These are phyloP conservation scores for Pichia sp. DNA, from an alignment of 1,139 yeast genomes.

Conservation along the genomic window DNA sequence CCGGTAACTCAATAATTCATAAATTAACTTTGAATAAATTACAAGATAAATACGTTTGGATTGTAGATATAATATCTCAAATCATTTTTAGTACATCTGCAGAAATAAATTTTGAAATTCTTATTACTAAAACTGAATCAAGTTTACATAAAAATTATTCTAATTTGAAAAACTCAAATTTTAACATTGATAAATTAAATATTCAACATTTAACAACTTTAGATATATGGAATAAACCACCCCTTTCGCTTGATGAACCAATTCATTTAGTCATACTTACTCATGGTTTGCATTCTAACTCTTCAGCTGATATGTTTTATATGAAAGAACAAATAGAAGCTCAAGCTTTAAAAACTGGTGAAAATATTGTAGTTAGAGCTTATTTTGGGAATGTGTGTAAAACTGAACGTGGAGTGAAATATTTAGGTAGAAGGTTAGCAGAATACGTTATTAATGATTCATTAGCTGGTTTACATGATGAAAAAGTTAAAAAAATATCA, in stretches of 20 bases:
- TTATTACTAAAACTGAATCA: conserved; percentile 48
- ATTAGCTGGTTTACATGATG: conserved; percentile 26
- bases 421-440: conserved; percentile 77
- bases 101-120: conserved; percentile 62
- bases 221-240: conserved; percentile 70
- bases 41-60: conserved; percentile 57
- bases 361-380: conserved; percentile 72
- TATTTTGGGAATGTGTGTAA: conserved; percentile 78
- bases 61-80: conserved; percentile 80
- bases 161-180: conserved; percentile 27
- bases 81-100: conserved; percentile 69
- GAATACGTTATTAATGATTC: conserved; percentile 64
- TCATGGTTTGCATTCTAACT: conserved; percentile 90
- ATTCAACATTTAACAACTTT: conserved; percentile 55
- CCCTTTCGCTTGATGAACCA: conserved; percentile 27
- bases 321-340: conserved; percentile 74
- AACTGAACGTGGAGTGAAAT: conserved; percentile 87
- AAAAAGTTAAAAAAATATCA: conserved; percentile 53
- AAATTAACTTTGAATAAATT: conserved; percentile 47
- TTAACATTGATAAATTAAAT: conserved; percentile 19
- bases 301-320: conserved; percentile 82
- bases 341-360: conserved; percentile 40
- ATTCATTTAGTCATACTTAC: conserved; percentile 74
- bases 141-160: conserved; percentile 36
- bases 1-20: conserved; percentile 46